Evolutionary conservation across 78 protist species (phyloP), one percentile per base, ranked within the genome.

Genomic region (Capsaspora owczarzaki): DNA sequence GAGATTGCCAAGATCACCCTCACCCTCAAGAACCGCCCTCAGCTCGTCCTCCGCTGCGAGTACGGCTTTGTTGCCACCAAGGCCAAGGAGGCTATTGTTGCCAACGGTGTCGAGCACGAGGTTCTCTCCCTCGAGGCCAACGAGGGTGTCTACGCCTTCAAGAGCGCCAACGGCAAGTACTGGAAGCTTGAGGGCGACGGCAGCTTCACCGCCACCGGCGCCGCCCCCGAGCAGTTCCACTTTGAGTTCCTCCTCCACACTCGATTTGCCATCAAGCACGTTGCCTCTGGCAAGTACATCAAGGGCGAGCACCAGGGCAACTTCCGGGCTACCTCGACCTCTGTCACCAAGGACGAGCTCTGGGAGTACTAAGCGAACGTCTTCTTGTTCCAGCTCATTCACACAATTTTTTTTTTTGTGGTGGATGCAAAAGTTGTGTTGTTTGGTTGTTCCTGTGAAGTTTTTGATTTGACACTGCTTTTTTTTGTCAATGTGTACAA

Each of bases 1-100:
- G 77, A 16, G 41, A 38, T 25, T 37, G 53, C 6, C 25, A 41
- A 2, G 41, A 44, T 44, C 60, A 38, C 44, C 42, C 2, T 35
- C 77, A 38, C 8, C 42, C 51, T 71, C 61, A 71, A n/a, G 61
- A 71, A 71, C 60, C 77, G 77, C 33, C 77, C 77, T 33, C 77
- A 29, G 44, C 53, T 71, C 4, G 77, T 71, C 60, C 77, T 71
- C 37, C 77, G 77, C 60, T 6, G 40, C 77, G 38, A 71, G 53
- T n/a, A 71, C 60, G 77, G 77, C 33, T 71, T 71, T 37, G 33
- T 71, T 38, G 53, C 51, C 77, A n/a, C 37, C 61, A 44, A 71
- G 77, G 33, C 61, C 35, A 6, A 37, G 25, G 5, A 44, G 40
- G n/a, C 44, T 60, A 44, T 71, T 63, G 6, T 25, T 37, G 25